A percentile compares a stretch with the other conserved stretches of the same genome.
Evolutionary conservation across 2,329 filamentous ascomycete genomes (phyloP).

Genomic region (Orbilia javanica): DNA sequence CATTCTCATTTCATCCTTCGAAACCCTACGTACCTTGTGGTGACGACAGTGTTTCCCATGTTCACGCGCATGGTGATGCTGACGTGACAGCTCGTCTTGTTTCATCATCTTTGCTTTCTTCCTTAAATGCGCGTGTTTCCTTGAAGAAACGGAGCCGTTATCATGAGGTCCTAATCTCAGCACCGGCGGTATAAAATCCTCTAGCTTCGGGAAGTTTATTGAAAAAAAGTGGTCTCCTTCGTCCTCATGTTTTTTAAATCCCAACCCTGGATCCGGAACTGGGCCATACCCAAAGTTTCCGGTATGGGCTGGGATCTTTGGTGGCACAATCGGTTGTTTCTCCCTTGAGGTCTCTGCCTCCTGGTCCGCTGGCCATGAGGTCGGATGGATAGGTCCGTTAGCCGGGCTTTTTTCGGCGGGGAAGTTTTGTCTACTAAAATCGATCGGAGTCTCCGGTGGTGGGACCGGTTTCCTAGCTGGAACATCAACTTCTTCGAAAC

Average conservation of each 20-base stretch:
- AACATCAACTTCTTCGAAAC: not conserved
- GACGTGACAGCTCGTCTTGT: not conserved
- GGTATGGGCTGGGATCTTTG: constrained; percentile 17
- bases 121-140: not conserved
- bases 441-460: constrained; percentile 13
- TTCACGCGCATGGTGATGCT: not conserved
- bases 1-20: not conserved
- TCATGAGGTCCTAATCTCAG: not conserved
- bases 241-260: not conserved
- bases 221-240: not conserved
- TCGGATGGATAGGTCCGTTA: not conserved
- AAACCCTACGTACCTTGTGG: not conserved
- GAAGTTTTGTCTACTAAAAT: not conserved
- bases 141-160: not conserved
- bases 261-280: not conserved
- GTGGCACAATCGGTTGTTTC: not conserved
- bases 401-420: not conserved
- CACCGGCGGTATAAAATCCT: not conserved
- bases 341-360: not conserved
- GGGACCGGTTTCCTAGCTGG: not conserved
- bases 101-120: not conserved
- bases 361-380: not conserved
- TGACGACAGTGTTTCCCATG: not conserved
- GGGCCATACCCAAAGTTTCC: constrained; percentile 5
- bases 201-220: not conserved